These are phyloP conservation scores for Hansenula anomala DNA, from an alignment of 1,139 yeast genomes.

Conservation along the genomic window DNA sequence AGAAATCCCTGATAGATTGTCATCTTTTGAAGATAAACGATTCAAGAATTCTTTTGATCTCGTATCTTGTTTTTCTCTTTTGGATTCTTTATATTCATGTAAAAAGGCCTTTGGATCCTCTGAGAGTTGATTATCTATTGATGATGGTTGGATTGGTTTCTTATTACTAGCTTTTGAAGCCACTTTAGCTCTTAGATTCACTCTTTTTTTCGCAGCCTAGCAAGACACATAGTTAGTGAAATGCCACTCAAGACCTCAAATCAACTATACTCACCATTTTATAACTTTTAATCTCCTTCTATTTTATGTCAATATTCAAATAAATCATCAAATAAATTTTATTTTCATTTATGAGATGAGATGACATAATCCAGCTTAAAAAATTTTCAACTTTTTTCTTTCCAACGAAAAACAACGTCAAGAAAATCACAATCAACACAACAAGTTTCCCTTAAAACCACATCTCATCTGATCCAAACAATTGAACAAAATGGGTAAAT, in stretches of 20 bases:
- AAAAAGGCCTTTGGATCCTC: conserved; percentile 46
- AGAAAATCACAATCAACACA: not conserved
- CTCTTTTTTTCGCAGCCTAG: conserved; percentile 42
- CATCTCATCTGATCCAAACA: too few relatives aligned
- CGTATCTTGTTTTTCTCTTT: conserved; percentile 46
- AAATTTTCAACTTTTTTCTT: conserved; percentile 4
- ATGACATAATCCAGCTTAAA: conserved; percentile 1
- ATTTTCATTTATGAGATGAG: not conserved
- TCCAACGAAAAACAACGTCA: not conserved
- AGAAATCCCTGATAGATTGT: conserved; percentile 41
- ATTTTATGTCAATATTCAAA: too few relatives aligned
- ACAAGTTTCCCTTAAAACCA: too few relatives aligned
- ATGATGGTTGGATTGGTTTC: too few relatives aligned
- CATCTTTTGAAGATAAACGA: conserved; percentile 29
- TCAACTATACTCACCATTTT: conserved; percentile 6
- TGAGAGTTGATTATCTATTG: too few relatives aligned
- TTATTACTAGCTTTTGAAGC: conserved; percentile 20
- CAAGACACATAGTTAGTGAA: not conserved
- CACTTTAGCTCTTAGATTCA: conserved; percentile 40
- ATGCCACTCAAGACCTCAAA: too few relatives aligned
- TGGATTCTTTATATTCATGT: conserved; percentile 47
- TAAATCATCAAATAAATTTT: too few relatives aligned
- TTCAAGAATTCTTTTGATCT: conserved; percentile 28
- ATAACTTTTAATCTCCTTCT: too few relatives aligned
- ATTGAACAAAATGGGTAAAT: conserved; percentile 24